Conservation (phyloP, 345 rosid genomes). For the Eucalyptus grandis region DNA sequence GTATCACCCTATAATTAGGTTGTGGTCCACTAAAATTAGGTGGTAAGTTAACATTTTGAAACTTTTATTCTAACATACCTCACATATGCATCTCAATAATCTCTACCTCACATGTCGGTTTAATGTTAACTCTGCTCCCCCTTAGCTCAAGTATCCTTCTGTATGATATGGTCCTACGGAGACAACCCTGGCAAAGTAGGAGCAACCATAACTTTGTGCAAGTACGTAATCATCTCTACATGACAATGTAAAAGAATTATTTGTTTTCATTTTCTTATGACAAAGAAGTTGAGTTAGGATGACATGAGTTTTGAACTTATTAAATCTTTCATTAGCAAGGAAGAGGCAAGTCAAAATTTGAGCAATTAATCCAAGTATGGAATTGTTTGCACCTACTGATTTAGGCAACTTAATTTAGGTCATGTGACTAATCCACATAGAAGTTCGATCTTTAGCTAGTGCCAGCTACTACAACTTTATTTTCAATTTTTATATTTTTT, state of each 20-base stretch:
- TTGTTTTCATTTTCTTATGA: not conserved
- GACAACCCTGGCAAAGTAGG: not conserved
- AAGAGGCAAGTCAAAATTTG: not conserved
- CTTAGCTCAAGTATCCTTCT: too few species aligned
- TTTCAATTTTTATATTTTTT: not conserved
- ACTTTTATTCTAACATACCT: too few species aligned
- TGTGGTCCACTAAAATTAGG: too few species aligned
- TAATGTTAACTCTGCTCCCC: too few species aligned
- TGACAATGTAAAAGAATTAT: not conserved
- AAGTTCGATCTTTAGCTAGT: not conserved
- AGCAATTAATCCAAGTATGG: not conserved
- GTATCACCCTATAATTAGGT: too few species aligned
- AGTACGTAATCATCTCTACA: not conserved
- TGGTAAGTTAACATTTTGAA: too few species aligned
- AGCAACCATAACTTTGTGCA: not conserved
- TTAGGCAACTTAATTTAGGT: not conserved
- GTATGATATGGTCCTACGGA: not conserved
- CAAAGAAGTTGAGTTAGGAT: not conserved
- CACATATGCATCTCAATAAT: too few species aligned
- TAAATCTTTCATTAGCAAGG: not conserved
- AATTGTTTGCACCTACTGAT: not conserved
- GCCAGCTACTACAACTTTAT: not conserved
- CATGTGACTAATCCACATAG: not conserved
- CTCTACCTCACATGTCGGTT: too few species aligned
- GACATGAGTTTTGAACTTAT: not conserved